Conservation (phyloP, 805 yeast species). For the Candida nonsorbophila region DNA sequence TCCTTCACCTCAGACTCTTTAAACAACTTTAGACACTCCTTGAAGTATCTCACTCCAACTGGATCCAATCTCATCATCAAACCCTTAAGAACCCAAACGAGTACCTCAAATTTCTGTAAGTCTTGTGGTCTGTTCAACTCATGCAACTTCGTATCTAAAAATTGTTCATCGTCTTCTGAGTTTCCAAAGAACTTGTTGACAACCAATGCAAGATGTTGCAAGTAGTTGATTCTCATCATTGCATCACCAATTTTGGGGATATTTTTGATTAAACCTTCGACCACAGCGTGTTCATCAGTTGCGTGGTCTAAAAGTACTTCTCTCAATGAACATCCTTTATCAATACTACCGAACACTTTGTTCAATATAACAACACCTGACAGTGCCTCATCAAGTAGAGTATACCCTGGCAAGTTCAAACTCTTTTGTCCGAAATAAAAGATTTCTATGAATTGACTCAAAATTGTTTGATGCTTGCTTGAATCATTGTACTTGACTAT, state of each 20-base stretch:
- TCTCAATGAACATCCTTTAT: constrained; percentile 25
- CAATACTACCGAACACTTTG: constrained; percentile 49
- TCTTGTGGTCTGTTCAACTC: not conserved
- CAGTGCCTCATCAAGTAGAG: constrained; percentile 19
- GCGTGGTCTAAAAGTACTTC: constrained; percentile 9
- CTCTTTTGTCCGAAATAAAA: constrained; percentile 23
- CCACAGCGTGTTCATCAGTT: constrained; percentile 3
- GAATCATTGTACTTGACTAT: constrained; percentile 34
- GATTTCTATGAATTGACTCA: constrained; percentile 29
- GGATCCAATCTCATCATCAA: constrained; percentile 53
- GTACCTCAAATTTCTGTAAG: constrained; percentile 43
- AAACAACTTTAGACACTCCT: constrained; percentile 20
- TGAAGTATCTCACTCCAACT: constrained; percentile 18
- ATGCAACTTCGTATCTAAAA: not conserved
- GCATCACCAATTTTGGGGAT: constrained; percentile 7
- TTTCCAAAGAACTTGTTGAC: constrained; percentile 39
- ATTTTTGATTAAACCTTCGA: constrained; percentile 7
- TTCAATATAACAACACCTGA: constrained; percentile 35
- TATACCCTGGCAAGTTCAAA: constrained; percentile 8
- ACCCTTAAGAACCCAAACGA: constrained; percentile 72
- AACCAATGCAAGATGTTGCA: constrained; percentile 50
- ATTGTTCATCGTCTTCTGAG: constrained; percentile 4
- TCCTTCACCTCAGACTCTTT: constrained; percentile 5
- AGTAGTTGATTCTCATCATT: constrained; percentile 44
- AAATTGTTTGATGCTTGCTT: constrained; percentile 41